Base-by-base conservation (phyloP, 164 flowering plant species). In the Taxillus chinensis region DNA sequence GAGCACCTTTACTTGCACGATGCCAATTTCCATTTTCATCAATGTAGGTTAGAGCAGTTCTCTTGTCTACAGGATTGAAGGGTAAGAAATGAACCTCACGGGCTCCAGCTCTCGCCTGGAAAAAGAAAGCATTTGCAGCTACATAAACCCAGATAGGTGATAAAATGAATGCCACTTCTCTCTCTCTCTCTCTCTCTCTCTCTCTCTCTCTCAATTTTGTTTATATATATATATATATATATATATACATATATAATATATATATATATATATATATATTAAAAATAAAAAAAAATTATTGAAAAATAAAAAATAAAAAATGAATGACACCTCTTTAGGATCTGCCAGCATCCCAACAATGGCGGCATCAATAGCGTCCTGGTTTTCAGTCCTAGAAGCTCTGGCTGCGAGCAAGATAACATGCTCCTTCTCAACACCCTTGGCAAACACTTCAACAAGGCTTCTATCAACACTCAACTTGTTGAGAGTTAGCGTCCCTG, bases 281-380 rank as follows among this genome's bases (percentile, higher is more conserved):
- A n/a, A n/a, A n/a, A n/a, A n/a, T n/a, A n/a, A n/a, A n/a, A n/a
- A n/a, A n/a, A n/a, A n/a, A n/a, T n/a, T n/a, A n/a, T n/a, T n/a
- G n/a, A n/a, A n/a, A n/a, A n/a, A n/a, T n/a, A n/a, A n/a, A n/a
- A n/a, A n/a, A n/a, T n/a, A n/a, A n/a, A n/a, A n/a, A n/a, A n/a
- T n/a, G n/a, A n/a, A n/a, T 3, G 7, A 39, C 67, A 76, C 82
- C 82, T 79, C 82, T 61, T 76, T 76, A 11, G 82, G 82, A 58
- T 79, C 82, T 13, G 78, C 78, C 67, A 79, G 82, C 80, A 74
- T 79, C 52, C 80, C 80, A 10, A 76, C 78, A 61, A 79, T 76
- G 8, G 80, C 80, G 55, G 82, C 78, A 72, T 79, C 82, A 67
- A 79, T 79, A 10, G 82, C 82, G 71, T 79, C 82, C 75, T 79